Percentiles rank a stretch among this genome's conserved stretches.
These are phyloP conservation scores for Tetrapisispora pingtungensis DNA, from an alignment of 805 yeast genomes.

Conservation along the genomic window DNA sequence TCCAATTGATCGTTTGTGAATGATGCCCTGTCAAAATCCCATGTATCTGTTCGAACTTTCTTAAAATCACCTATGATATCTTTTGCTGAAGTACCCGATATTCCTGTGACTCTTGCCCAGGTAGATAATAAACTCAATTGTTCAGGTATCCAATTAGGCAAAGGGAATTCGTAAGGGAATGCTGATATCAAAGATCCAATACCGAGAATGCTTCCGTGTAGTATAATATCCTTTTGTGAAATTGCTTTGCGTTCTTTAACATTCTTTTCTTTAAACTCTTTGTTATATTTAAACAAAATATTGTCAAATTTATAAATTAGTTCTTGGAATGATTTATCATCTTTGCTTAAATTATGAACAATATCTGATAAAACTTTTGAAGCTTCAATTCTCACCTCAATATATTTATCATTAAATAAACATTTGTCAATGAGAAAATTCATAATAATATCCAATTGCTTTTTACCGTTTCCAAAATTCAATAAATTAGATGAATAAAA, in stretches of 20 bases:
- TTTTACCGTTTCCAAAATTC: constrained; percentile 38
- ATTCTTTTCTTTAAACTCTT: background rate
- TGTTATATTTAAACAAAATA: constrained; percentile 18
- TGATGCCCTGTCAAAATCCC: constrained; percentile 78
- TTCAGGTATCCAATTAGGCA: constrained; percentile 81
- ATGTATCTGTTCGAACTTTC: constrained; percentile 86
- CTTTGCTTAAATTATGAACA: constrained; percentile 49
- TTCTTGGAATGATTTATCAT: constrained; percentile 17
- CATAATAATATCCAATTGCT: constrained; percentile 30
- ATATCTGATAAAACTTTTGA: constrained; percentile 70
- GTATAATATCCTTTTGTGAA: constrained; percentile 32
- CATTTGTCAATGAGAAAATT: constrained; percentile 39
- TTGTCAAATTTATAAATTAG: constrained; percentile 36
- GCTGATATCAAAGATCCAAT: constrained; percentile 82
- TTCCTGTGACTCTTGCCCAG: constrained; percentile 64
- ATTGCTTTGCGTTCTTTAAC: constrained; percentile 25
- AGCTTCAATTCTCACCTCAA: constrained; percentile 68
- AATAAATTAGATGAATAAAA: constrained; percentile 62
- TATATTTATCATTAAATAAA: constrained; percentile 50
- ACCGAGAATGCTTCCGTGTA: constrained; percentile 85
- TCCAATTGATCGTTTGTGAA: constrained; percentile 74
- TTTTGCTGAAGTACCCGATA: constrained; percentile 77
- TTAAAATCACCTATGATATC: constrained; percentile 73
- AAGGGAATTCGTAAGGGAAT: constrained; percentile 83
- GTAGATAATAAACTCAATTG: constrained; percentile 60